phyloP scores from a whole-genome alignment of 768 basidiomycete genomes.

The Hericium coralloides region DNA sequence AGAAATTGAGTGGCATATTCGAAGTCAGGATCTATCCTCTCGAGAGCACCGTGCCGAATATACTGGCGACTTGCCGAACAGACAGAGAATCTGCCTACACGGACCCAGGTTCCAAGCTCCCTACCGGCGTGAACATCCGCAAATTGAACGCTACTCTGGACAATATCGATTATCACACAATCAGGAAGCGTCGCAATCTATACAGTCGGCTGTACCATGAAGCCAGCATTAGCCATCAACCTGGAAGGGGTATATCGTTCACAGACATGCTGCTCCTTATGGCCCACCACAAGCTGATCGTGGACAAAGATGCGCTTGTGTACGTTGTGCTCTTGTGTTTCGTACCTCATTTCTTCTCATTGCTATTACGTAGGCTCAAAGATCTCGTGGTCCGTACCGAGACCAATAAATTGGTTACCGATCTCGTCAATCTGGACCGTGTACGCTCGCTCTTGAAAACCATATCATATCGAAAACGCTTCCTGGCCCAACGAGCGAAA shows the following conservation, averaged over 20 bases:
- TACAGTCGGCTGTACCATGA: constrained; percentile 83
- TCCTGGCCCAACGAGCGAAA: constrained; percentile 43
- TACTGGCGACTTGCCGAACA: constrained; percentile 44
- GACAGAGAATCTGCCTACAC: constrained; percentile 26
- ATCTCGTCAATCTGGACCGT: constrained; percentile 78
- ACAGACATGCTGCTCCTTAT: constrained; percentile 81
- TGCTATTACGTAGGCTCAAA: constrained; percentile 46
- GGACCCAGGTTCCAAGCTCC: constrained; percentile 22
- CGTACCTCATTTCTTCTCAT: neutral
- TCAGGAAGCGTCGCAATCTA: constrained; percentile 57
- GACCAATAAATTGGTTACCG: constrained; percentile 71
- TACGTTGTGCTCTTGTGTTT: constrained; percentile 31
- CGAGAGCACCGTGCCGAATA: constrained; percentile 52
- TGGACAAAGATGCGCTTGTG: constrained; percentile 84
- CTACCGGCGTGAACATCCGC: constrained; percentile 51
- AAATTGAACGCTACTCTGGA: constrained; percentile 52
- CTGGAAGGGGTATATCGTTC: constrained; percentile 80
- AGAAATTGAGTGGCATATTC: constrained; percentile 83
- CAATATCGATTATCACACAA: constrained; percentile 52
- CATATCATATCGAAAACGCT: constrained; percentile 63
- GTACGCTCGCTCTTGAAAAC: constrained; percentile 74
- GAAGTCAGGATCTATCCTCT: constrained; percentile 79
- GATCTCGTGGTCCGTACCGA: constrained; percentile 72
- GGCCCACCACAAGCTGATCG: constrained; percentile 86
- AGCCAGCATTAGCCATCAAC: constrained; percentile 64